Conservation (phyloP, 1,139 yeast genomes). For the Lodderomyces pseudojiufengensis region DNA sequence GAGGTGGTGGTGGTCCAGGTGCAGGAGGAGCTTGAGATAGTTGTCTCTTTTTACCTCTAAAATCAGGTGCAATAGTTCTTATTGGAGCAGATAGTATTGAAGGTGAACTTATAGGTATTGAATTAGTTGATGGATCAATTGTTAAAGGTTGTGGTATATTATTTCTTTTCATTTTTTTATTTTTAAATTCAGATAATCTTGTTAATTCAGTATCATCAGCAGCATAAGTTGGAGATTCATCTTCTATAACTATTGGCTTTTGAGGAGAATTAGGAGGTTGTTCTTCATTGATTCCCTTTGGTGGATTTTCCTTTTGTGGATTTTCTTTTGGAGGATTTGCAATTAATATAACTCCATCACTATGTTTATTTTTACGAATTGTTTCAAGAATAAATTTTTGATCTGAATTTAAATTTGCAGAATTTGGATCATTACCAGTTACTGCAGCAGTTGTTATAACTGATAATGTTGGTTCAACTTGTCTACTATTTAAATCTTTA, state of each 20-base stretch:
- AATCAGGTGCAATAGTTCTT: constrained; percentile 14
- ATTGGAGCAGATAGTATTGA: constrained; percentile 46
- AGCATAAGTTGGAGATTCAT: constrained; percentile 13
- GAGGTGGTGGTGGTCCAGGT: constrained; percentile 8
- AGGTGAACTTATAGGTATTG: constrained; percentile 18
- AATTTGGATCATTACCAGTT: neutral
- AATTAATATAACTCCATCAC: neutral
- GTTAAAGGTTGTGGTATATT: constrained; percentile 46
- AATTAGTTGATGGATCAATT: constrained; percentile 11
- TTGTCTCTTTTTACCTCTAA: constrained; percentile 9
- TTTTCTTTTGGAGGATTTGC: neutral
- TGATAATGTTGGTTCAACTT: constrained; percentile 4
- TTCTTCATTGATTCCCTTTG: neutral
- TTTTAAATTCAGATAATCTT: constrained; percentile 9
- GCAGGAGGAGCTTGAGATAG: constrained; percentile 4
- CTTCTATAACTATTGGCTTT: neutral
- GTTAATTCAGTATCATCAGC: constrained; percentile 13
- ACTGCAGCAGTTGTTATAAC: neutral
- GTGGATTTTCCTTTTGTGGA: neutral
- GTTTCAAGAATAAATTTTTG: neutral
- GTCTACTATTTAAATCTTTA: constrained; percentile 6
- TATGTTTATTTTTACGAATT: neutral
- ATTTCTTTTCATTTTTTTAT: constrained; percentile 36
- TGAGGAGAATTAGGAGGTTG: constrained; percentile 4
- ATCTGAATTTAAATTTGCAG: neutral